Conservation (phyloP, 495 filamentous ascomycete genomes). For the Penicillium pancosmium region DNA sequence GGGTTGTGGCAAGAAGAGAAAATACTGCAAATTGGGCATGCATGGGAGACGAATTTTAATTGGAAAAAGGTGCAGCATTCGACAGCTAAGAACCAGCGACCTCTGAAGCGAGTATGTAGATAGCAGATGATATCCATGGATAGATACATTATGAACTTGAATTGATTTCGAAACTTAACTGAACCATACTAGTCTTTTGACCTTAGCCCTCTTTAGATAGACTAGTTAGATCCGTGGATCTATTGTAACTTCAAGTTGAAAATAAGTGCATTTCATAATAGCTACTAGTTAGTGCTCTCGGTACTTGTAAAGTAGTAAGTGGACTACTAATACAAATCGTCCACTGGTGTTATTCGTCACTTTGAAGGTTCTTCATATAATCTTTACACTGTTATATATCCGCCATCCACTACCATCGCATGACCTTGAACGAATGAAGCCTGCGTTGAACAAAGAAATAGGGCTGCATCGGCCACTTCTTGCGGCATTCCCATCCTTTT, state of each 20-base stretch:
- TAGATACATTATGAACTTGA: no score
- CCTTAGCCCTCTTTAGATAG: no score
- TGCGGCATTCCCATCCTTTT: conserved; percentile 49
- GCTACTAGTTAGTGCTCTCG: no score
- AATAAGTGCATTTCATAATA: no score
- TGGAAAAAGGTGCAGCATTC: conserved; percentile 40
- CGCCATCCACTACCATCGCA: conserved; percentile 56
- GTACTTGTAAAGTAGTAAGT: no score
- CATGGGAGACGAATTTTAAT: conserved; percentile 52
- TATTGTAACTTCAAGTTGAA: no score
- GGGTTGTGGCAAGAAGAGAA: conserved; percentile 42
- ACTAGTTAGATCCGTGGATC: no score
- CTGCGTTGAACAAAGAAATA: conserved; percentile 51
- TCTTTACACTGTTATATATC: conserved; percentile 45
- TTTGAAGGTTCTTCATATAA: neutral
- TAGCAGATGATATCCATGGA: no score
- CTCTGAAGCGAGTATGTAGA: neutral
- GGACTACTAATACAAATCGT: no score
- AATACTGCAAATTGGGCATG: conserved; percentile 51
- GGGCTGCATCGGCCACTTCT: conserved; percentile 53
- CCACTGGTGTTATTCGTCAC: no score
- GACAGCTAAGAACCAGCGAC: neutral
- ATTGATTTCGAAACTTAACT: no score
- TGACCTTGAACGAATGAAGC: conserved; percentile 56
- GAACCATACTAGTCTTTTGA: no score